Conservation (phyloP, 108 stramenopile species). For the Schizochytrium sp. region DNA sequence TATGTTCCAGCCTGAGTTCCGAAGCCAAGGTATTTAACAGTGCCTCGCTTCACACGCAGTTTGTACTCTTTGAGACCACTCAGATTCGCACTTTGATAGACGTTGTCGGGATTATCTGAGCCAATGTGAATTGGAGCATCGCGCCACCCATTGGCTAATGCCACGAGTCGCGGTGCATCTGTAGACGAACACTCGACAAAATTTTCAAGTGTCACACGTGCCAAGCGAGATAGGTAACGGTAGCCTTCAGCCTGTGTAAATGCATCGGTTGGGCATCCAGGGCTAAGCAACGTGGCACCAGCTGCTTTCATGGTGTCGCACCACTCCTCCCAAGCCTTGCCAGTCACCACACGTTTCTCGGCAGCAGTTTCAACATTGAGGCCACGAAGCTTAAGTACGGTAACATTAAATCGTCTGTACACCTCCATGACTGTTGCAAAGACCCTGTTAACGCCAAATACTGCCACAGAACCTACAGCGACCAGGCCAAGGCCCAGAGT, state of each 20-base stretch:
- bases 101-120: conserved; percentile 48
- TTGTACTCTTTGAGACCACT: conserved; percentile 53
- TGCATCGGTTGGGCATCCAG: conserved; percentile 47
- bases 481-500: conserved; percentile 8
- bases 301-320: conserved; percentile 57
- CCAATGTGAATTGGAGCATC: neutral
- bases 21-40: conserved; percentile 28
- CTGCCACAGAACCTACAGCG: neutral
- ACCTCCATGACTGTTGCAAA: conserved; percentile 4
- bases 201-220: conserved; percentile 37
- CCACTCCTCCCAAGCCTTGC: conserved; percentile 49
- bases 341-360: conserved; percentile 15
- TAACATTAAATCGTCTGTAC: conserved; percentile 18
- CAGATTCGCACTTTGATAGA: conserved; percentile 39
- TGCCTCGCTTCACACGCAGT: conserved; percentile 32
- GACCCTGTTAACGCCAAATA: conserved; percentile 28
- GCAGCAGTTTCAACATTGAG: conserved; percentile 5
- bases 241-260: conserved; percentile 56
- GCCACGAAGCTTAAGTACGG: neutral
- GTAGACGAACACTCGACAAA: conserved; percentile 19
- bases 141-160: conserved; percentile 40
- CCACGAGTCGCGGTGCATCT: conserved; percentile 4
- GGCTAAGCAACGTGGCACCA: conserved; percentile 28
- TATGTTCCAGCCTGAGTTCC: conserved; percentile 27
- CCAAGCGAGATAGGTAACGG: conserved; percentile 26